phyloP scores from a whole-genome alignment of 495 filamentous ascomycete species.

The Penicillium lividum region DNA sequence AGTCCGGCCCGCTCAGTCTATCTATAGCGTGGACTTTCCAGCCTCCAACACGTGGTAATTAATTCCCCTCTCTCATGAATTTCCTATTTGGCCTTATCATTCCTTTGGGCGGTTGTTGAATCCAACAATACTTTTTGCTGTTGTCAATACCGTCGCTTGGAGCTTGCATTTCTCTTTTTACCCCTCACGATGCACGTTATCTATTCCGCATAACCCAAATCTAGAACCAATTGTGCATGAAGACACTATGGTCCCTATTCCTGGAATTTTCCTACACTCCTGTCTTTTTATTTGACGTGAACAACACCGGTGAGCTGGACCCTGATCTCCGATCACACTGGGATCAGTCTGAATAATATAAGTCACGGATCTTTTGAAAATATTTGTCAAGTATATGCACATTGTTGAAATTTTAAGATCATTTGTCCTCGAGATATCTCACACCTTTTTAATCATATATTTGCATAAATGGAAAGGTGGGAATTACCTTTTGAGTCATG shows the following conservation, averaged over 20 bases:
- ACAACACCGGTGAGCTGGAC: constrained; percentile 37
- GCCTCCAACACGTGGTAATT: not conserved
- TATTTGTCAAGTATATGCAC: too few relatives aligned
- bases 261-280: constrained; percentile 32
- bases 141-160: constrained; percentile 18
- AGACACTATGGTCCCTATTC: constrained; percentile 32
- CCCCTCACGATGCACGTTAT: constrained; percentile 6
- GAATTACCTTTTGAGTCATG: too few relatives aligned
- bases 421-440: too few relatives aligned
- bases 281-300: constrained; percentile 33
- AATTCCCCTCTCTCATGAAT: not conserved
- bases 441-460: too few relatives aligned
- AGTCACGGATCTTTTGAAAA: constrained; percentile 8
- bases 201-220: too few relatives aligned
- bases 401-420: too few relatives aligned
- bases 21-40: constrained; percentile 8
- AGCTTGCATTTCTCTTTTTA: constrained; percentile 17
- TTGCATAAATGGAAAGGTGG: too few relatives aligned
- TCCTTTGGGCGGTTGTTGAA: not conserved
- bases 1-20: not conserved
- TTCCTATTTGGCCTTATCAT: not conserved
- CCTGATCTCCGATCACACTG: constrained; percentile 29
- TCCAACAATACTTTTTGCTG: not conserved
- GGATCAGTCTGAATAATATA: constrained; percentile 32
- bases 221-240: constrained; percentile 33